Conservation (phyloP, 139 green algal genomes). For the Chlamydomonas applanata region DNA sequence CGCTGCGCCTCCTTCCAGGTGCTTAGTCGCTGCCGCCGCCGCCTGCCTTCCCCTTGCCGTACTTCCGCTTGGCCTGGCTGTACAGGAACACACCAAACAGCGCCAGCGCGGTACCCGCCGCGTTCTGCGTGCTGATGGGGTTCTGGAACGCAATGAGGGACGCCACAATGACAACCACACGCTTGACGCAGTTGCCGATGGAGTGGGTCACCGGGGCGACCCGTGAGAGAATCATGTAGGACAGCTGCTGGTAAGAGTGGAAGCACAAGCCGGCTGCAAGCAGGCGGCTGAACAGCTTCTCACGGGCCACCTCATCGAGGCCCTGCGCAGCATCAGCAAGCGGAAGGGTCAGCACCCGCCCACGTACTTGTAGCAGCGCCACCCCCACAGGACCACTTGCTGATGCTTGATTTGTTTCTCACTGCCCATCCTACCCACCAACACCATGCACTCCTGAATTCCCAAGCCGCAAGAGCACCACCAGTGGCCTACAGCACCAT, state of each 20-base stretch:
- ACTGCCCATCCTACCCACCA: too few relatives aligned
- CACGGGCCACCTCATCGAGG: slow-evolving; percentile 25
- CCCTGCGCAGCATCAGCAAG: slow-evolving; percentile 13
- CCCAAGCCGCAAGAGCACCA: too few relatives aligned
- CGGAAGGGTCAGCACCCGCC: too few relatives aligned
- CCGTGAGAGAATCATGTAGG: slow-evolving; percentile 53
- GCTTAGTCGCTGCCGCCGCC: too few relatives aligned
- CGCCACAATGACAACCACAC: slow-evolving; percentile 93
- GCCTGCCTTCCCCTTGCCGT: background rate
- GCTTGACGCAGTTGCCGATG: slow-evolving; percentile 98
- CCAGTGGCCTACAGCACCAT: too few relatives aligned
- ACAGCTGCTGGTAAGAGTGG: slow-evolving; percentile 94
- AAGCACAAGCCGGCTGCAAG: slow-evolving; percentile 84
- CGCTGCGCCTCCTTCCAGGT: too few relatives aligned
- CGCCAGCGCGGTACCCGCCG: slow-evolving; percentile 75
- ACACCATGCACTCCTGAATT: too few relatives aligned
- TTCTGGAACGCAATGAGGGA: slow-evolving; percentile 91
- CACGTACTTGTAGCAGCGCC: too few relatives aligned
- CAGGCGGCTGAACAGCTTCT: slow-evolving; percentile 45
- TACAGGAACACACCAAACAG: slow-evolving; percentile 90
- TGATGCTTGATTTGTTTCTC: too few relatives aligned
- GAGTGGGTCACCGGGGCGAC: slow-evolving; percentile 24
- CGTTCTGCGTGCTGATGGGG: slow-evolving; percentile 74
- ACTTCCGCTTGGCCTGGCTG: slow-evolving; percentile 55
- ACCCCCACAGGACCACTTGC: too few relatives aligned